phyloP scores from a whole-genome alignment of 805 yeast species.

The Candida maris region DNA sequence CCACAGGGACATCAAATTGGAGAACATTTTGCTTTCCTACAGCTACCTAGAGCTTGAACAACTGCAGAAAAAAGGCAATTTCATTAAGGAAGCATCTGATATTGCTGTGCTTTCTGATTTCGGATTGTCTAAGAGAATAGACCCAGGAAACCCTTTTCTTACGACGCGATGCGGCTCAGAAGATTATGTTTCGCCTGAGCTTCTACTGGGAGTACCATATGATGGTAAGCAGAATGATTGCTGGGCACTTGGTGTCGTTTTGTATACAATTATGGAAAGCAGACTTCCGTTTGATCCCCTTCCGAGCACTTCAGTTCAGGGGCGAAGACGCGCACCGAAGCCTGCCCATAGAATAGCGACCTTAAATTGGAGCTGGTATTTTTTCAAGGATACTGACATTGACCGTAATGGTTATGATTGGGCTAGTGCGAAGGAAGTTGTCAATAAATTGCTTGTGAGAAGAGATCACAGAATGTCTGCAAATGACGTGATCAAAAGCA shows the following conservation, averaged over 20 bases:
- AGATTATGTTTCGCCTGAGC: slow-evolving; percentile 94
- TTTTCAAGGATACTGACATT: slow-evolving; percentile 35
- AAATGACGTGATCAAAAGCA: slow-evolving; percentile 29
- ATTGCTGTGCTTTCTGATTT: slow-evolving; percentile 75
- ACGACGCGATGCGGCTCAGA: slow-evolving; percentile 94
- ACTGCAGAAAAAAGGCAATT: slow-evolving; percentile 3
- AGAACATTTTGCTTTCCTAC: slow-evolving; percentile 58
- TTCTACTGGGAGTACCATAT: slow-evolving; percentile 84
- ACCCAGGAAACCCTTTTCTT: slow-evolving; percentile 56
- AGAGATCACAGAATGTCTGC: slow-evolving; percentile 43
- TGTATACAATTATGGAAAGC: slow-evolving; percentile 80
- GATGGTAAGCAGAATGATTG: slow-evolving; percentile 89
- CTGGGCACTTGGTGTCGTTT: slow-evolving; percentile 94
- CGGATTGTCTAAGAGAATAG: slow-evolving; percentile 76
- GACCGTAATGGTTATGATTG: slow-evolving; percentile 31
- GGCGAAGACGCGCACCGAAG: slow-evolving; percentile 46
- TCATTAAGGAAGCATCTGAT: slow-evolving; percentile 6
- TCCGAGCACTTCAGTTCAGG: slow-evolving; percentile 47
- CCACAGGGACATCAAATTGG: slow-evolving; percentile 90
- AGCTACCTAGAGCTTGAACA: slow-evolving; percentile 32
- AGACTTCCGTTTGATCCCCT: slow-evolving; percentile 90
- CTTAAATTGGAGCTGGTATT: slow-evolving; percentile 86
- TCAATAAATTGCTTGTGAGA: slow-evolving; percentile 45
- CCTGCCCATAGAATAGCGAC: slow-evolving; percentile 89
- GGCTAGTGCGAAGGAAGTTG: slow-evolving; percentile 47